phyloP scores from a whole-genome alignment of 305 asterid genomes.

The Rubia balearica region DNA sequence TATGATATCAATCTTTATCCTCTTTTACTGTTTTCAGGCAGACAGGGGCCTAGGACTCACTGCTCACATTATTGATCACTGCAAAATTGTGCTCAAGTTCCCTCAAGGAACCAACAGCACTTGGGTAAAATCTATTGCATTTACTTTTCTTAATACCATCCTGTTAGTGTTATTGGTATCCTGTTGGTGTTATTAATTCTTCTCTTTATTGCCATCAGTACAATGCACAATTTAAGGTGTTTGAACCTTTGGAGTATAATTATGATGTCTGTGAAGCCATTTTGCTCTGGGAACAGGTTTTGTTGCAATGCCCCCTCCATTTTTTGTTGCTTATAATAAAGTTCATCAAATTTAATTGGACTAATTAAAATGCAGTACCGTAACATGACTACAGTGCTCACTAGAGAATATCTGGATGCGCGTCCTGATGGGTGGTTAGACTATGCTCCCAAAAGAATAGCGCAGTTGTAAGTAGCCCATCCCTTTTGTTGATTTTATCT shows the following conservation, averaged over 20 bases:
- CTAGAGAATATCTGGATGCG: constrained; percentile 88
- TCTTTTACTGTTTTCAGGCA: constrained; percentile 43
- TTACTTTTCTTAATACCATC: constrained; percentile 3
- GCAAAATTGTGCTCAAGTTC: constrained; percentile 83
- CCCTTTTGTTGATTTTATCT: constrained; percentile 12
- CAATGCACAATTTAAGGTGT: constrained; percentile 72
- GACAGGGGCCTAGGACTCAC: constrained; percentile 90
- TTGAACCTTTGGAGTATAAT: constrained; percentile 86
- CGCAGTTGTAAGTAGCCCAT: constrained; percentile 60
- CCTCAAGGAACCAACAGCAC: constrained; percentile 93
- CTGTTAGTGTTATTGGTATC: neutral
- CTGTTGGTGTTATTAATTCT: neutral
- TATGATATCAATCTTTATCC: constrained; percentile 9
- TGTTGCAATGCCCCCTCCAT: neutral
- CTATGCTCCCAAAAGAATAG: constrained; percentile 89
- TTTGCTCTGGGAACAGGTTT: constrained; percentile 97
- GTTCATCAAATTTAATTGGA: constrained; percentile 27
- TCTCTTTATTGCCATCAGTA: constrained; percentile 41
- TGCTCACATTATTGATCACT: constrained; percentile 78
- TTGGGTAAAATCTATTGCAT: constrained; percentile 38
- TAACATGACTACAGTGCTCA: constrained; percentile 96
- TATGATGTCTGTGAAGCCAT: constrained; percentile 86
- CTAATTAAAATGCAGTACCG: constrained; percentile 81
- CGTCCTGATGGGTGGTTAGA: constrained; percentile 96
- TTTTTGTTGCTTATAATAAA: constrained; percentile 10